A percentile compares a stretch with the other conserved stretches of the same genome.
Conservation (phyloP, 768 basidiomycete species). For the Rhodotorula toruloides region DNA sequence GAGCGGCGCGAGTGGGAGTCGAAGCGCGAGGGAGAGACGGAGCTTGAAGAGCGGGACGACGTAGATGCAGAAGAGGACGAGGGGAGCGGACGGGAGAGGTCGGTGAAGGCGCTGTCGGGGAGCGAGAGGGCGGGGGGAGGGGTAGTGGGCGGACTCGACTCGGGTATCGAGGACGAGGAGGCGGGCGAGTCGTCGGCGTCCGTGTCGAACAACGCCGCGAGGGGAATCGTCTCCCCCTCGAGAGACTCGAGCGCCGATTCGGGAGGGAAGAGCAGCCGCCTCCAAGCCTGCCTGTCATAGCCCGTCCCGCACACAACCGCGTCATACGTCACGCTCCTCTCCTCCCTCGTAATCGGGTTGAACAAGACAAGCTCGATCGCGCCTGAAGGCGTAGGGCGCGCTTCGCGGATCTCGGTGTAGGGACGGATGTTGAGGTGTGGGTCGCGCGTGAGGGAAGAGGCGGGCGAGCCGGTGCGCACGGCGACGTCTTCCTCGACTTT, state of each 20-base stretch:
- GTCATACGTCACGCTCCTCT: conserved; percentile 50
- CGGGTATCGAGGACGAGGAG: conserved; percentile 4
- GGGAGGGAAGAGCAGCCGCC: conserved; percentile 43
- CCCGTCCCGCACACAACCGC: conserved; percentile 56
- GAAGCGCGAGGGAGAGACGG: background rate
- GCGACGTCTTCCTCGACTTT: conserved; percentile 52
- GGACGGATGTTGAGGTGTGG: conserved; percentile 48
- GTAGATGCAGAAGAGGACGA: background rate
- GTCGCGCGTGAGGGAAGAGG: conserved; percentile 46
- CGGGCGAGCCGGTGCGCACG: conserved; percentile 42
- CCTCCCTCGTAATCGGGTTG: conserved; percentile 48
- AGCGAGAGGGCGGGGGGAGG: conserved; percentile 10
- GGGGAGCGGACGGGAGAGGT: too few relatives aligned
- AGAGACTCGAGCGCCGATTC: conserved; percentile 49
- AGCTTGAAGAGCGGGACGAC: conserved; percentile 3
- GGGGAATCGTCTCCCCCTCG: conserved; percentile 21
- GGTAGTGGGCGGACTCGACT: background rate
- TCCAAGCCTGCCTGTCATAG: conserved; percentile 55
- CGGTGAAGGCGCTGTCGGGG: conserved; percentile 14
- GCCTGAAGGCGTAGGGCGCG: conserved; percentile 1
- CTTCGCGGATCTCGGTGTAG: conserved; percentile 40
- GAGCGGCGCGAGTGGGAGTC: background rate
- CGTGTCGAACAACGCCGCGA: conserved; percentile 6
- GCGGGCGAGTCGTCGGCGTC: background rate
- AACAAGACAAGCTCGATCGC: conserved; percentile 46